Evolutionary conservation across 108 stramenopile species (phyloP).

Genomic region (Fragilaria radians): DNA sequence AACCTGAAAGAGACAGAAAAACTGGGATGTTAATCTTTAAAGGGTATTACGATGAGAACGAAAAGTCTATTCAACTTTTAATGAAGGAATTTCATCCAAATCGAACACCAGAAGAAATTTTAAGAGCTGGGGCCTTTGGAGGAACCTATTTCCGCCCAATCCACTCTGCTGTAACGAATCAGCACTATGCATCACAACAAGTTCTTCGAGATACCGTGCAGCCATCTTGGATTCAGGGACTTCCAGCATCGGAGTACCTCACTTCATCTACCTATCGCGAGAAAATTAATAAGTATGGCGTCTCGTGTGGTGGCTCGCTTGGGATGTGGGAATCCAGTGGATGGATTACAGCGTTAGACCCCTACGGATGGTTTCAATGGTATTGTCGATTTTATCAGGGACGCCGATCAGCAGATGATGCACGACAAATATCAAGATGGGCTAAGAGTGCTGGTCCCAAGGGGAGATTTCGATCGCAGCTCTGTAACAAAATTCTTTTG

Average conservation of each 20-base stretch:
- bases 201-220: conserved; percentile 55
- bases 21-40: conserved; percentile 56
- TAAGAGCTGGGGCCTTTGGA: conserved; percentile 89
- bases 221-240: conserved; percentile 71
- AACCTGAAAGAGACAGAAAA: conserved; percentile 41
- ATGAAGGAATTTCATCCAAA: conserved; percentile 90
- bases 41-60: conserved; percentile 17
- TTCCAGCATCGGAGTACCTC: conserved; percentile 46
- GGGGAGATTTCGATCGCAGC: conserved; percentile 87
- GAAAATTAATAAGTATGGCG: conserved; percentile 80
- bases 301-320: conserved; percentile 89
- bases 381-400: conserved; percentile 96
- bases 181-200: conserved; percentile 51
- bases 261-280: conserved; percentile 61
- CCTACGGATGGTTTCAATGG: conserved; percentile 99
- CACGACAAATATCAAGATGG: conserved; percentile 87
- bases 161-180: conserved; percentile 73
- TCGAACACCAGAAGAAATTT: conserved; percentile 87
- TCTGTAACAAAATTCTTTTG: conserved; percentile 87
- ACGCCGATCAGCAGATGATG: conserved; percentile 77
- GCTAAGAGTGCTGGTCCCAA: conserved; percentile 70
- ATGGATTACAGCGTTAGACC: conserved; percentile 86
- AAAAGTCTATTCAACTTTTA: conserved; percentile 7
- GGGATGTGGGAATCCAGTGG: conserved; percentile 91
- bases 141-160: conserved; percentile 96